Base-by-base conservation (phyloP, 257 asterid genomes). In the Solanum ossicruentum region DNA sequence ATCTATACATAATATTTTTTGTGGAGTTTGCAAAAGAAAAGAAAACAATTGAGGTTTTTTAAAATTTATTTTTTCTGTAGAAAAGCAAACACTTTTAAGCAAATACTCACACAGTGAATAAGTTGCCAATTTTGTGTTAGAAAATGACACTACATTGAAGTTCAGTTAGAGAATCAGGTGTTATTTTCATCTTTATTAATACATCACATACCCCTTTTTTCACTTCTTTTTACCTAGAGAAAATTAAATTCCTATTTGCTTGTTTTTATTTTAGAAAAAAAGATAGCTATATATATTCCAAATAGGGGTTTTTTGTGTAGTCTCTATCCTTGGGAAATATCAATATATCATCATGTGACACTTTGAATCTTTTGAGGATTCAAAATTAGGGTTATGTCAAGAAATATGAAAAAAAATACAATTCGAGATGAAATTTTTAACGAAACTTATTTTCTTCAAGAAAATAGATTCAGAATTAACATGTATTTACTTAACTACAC, bases 381-480 rank as follows among this genome's bases (percentile, higher is more conserved):
- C 43, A 41, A 85, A 90, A 87, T 89, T 92, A 94, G 97, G 98
- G 97, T 69, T 69, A 67, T 16, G 51, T 69, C 77, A 69, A 32
- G 47, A 67, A 13, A 13, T 13, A 15, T 66, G 43, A 12, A 7
- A 65, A 65, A 7, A 17, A 63, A 69, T 69, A 3, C 15, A 39
- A 39, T 39, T 18, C 10, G 16, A 18, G 78, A 18, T 69, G 8
- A 13, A 5, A 67, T 16, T 36, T 8, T 36, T 67, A n/a, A 69
- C 9, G 6, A 9, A 69, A 69, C 52, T 67, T 69, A 69, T 36
- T 36, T 69, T 69, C 51, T 10, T 36, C 12, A 3, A 2, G 23
- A 12, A 32, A 66, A 66, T 28, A 26, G 11, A 26, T 65, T 28
- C n/a, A 28, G n/a, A 65, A 28, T 65, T 65, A 72, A 45, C 54